phyloP scores from a whole-genome alignment of 2,329 filamentous ascomycete genomes.

The Verticillium nubilum region DNA sequence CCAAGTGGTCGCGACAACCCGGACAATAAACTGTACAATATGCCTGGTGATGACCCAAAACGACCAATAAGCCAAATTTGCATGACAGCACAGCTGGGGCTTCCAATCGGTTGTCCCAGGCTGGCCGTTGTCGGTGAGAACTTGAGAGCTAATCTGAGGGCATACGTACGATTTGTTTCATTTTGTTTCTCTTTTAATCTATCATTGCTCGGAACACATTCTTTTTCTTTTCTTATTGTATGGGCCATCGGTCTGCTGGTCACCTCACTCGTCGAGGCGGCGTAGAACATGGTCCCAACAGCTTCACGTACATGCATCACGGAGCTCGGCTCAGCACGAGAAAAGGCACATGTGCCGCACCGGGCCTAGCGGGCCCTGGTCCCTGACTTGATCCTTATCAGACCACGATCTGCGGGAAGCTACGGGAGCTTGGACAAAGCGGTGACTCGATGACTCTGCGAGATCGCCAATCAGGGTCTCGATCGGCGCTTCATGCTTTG shows the following conservation, averaged over 20 bases:
- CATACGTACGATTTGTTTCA: constrained; percentile 6
- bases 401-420: background rate
- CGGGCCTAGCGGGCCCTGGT: background rate
- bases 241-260: too few relatives aligned
- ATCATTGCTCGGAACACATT: background rate
- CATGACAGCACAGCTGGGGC: constrained; percentile 25
- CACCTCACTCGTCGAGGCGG: too few relatives aligned
- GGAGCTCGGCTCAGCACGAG: background rate
- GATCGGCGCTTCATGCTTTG: background rate
- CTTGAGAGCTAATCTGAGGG: constrained; percentile 38
- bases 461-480: constrained; percentile 7
- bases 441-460: constrained; percentile 10
- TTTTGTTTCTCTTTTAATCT: background rate
- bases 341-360: background rate
- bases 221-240: background rate
- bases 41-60: constrained; percentile 29
- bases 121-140: constrained; percentile 30
- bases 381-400: background rate
- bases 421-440: background rate
- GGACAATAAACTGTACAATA: constrained; percentile 7
- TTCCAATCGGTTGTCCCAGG: constrained; percentile 6
- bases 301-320: background rate
- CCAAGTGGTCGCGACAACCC: constrained; percentile 6
- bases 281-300: background rate
- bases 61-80: constrained; percentile 36